A percentile compares a stretch with the other conserved stretches of the same genome.
These are phyloP conservation scores for Coprinopsis sp. DNA, from an alignment of 768 basidiomycete genomes.

Conservation along the genomic window DNA sequence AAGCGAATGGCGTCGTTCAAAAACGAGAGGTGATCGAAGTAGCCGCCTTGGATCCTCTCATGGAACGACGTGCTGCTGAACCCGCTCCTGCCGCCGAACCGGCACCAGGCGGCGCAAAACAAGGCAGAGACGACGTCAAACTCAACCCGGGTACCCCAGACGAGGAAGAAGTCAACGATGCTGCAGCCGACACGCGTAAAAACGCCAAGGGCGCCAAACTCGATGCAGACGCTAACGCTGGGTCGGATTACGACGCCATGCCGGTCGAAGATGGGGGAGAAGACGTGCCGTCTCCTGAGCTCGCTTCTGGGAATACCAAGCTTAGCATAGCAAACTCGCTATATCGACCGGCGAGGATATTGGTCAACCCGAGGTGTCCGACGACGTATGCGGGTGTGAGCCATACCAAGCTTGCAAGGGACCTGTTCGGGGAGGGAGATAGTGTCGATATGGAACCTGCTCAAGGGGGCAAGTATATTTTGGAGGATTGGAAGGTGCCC, in stretches of 20 bases:
- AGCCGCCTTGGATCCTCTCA: slow-evolving; percentile 28
- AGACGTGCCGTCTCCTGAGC: slow-evolving; percentile 34
- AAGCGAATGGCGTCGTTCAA: slow-evolving; percentile 33
- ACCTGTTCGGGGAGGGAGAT: slow-evolving; percentile 84
- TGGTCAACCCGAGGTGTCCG: slow-evolving; percentile 94
- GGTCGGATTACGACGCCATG: slow-evolving; percentile 88
- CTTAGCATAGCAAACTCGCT: slow-evolving; percentile 81
- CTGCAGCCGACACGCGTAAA: slow-evolving; percentile 25
- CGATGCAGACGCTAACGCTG: slow-evolving; percentile 77
- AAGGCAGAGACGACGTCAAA: slow-evolving; percentile 26
- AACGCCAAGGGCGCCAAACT: slow-evolving; percentile 25
- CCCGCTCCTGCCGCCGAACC: not conserved
- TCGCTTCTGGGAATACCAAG: slow-evolving; percentile 16
- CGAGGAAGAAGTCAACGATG: slow-evolving; percentile 32
- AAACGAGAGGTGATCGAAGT: slow-evolving; percentile 31
- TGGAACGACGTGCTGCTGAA: slow-evolving; percentile 19
- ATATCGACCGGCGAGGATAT: slow-evolving; percentile 83
- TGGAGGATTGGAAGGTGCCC: slow-evolving; percentile 95
- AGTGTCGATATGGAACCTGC: slow-evolving; percentile 45
- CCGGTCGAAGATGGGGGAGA: slow-evolving; percentile 54
- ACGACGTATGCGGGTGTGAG: slow-evolving; percentile 98
- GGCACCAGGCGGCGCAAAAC: not conserved
- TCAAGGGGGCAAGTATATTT: slow-evolving; percentile 74
- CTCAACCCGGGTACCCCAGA: slow-evolving; percentile 27
- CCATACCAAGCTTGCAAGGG: slow-evolving; percentile 92